Evolutionary conservation across 2,329 filamentous ascomycete genomes (phyloP), one percentile per base, ranked within the genome.

Genomic region (Talaromyces sp.): DNA sequence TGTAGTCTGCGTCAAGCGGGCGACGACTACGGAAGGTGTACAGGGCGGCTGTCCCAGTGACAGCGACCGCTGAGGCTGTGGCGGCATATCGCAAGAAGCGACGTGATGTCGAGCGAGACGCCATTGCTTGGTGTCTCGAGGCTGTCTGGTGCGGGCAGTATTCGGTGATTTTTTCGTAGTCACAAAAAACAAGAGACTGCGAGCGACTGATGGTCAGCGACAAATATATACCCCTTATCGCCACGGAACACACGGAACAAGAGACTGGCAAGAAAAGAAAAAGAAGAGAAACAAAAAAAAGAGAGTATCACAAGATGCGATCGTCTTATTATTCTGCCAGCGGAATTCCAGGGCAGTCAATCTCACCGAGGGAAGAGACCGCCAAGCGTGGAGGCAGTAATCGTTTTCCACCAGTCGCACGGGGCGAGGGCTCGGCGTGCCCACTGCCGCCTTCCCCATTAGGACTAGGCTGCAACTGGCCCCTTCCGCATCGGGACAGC

Each of bases 31-130:
- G 56, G 34, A 58, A 33, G 8, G 9, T 58, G 56, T 58, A 58
- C n/a, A 58, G 16, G 28, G 42, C 56, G 6, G 9, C 56, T 14
- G 44, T 27, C 4, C 30, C 56, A 5, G 44, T 52, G 30, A 58
- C 56, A 4, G 56, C 47, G 28, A 52, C 44, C 16, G 56, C 56
- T 8, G 56, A 58, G 33, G 56, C 44, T 36, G 28, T 52, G n/a
- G 44, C 56, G 5, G 56, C 56, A 40, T 58, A 58, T 36, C 56
- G 56, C 56, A 58, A n/a, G 30, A 58, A 52, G n/a, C 56, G 56
- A 28, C 44, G 56, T 9, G 56, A 58, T 51, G 40, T 57, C 28
- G 30, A 36, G 16, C 56, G 44, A 30, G 44, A 23, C 14, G 56
- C 56, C 56, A 58, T 58, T 40, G 36, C 44, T 47, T n/a, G 18